phyloP scores from a whole-genome alignment of 805 yeast species.

The Komagataella phaffii region DNA sequence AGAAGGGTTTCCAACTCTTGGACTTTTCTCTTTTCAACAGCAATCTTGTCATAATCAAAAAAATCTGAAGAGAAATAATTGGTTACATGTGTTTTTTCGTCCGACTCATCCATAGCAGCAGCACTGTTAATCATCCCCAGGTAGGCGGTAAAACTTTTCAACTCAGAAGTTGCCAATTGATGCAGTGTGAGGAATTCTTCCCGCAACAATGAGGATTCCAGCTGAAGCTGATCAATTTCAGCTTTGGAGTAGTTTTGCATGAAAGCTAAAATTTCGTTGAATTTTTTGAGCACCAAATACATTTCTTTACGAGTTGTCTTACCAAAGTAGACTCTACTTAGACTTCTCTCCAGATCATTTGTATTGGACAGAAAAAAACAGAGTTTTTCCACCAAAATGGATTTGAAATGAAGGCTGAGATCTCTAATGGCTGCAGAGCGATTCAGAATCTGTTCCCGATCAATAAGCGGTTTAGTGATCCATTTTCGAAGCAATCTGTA shows the following conservation, averaged over 20 bases:
- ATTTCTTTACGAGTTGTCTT: constrained; percentile 47
- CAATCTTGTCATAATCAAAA: constrained; percentile 22
- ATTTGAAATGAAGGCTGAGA: constrained; percentile 24
- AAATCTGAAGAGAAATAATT: constrained; percentile 30
- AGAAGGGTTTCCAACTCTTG: constrained; percentile 31
- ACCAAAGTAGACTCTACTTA: constrained; percentile 47
- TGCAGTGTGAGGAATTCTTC: constrained; percentile 2
- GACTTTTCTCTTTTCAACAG: constrained; percentile 27
- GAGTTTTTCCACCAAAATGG: constrained; percentile 19
- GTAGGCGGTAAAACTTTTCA: constrained; percentile 17
- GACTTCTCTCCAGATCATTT: constrained; percentile 47
- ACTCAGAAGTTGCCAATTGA: constrained; percentile 5
- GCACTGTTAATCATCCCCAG: constrained; percentile 38
- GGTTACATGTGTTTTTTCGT: constrained; percentile 27
- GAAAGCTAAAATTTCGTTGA: constrained; percentile 24
- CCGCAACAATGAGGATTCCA: constrained; percentile 13
- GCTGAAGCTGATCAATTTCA: constrained; percentile 13
- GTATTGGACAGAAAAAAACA: constrained; percentile 14
- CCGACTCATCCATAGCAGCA: constrained; percentile 36
- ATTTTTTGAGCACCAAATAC: constrained; percentile 34
- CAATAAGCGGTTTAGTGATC: constrained; percentile 61
- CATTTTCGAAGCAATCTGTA: constrained; percentile 52
- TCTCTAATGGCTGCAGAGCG: constrained; percentile 51
- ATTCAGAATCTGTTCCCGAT: constrained; percentile 36
- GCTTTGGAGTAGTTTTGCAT: constrained; percentile 8